These are phyloP conservation scores for Oryza meyeriana DNA, from an alignment of 176 grass and related monocot genomes.

Conservation along the genomic window DNA sequence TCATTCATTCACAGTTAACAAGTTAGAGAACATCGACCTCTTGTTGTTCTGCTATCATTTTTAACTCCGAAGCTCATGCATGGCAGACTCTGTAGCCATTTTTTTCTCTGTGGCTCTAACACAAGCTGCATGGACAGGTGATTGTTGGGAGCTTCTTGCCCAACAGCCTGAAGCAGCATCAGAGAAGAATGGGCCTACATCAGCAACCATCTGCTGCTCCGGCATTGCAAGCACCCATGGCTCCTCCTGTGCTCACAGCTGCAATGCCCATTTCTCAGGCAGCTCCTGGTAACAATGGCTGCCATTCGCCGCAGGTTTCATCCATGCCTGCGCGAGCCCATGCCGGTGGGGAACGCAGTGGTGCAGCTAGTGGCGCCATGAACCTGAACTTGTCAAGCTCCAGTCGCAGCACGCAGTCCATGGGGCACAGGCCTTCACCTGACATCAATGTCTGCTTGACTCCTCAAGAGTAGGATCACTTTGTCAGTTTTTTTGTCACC, in stretches of 20 bases:
- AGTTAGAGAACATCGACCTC: background rate
- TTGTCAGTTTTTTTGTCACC: background rate
- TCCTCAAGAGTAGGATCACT: constrained; percentile 46
- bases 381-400: constrained; percentile 40
- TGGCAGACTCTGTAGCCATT: background rate
- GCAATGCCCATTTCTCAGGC: constrained; percentile 79
- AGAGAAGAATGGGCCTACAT: constrained; percentile 52
- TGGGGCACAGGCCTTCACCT: constrained; percentile 50
- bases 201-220: background rate
- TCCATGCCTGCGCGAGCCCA: constrained; percentile 14
- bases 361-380: constrained; percentile 2
- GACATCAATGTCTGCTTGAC: constrained; percentile 81
- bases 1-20: background rate
- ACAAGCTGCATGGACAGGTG: constrained; percentile 45
- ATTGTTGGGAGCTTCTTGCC: constrained; percentile 89
- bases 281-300: constrained; percentile 49
- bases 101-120: background rate
- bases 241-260: constrained; percentile 41
- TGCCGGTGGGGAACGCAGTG: constrained; percentile 5
- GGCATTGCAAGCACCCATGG: background rate
- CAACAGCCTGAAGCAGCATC: constrained; percentile 81
- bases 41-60: background rate
- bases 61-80: background rate
- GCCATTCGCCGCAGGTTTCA: background rate
- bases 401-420: constrained; percentile 32